Conservation (phyloP, 2,329 filamentous ascomycete species). For the Pyrenochaeta sp. region DNA sequence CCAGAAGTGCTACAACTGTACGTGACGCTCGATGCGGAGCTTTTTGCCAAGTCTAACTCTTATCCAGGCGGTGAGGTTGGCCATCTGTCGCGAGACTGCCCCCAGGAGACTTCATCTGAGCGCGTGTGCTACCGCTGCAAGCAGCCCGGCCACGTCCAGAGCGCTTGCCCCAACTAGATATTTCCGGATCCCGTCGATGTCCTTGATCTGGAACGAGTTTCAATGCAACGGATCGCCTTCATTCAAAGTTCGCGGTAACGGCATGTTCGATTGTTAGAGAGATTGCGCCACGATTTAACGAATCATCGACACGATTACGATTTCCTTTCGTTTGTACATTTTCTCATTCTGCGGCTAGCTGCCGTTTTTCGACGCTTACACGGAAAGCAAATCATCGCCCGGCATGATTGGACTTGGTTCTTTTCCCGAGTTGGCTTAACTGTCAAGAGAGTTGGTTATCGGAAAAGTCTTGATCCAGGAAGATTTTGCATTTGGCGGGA, state of each 20-base stretch:
- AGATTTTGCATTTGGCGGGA: slow-evolving; percentile 46
- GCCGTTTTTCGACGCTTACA: slow-evolving; percentile 49
- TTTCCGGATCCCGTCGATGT: slow-evolving; percentile 36
- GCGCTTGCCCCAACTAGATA: slow-evolving; percentile 84
- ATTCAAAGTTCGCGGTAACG: slow-evolving; percentile 23
- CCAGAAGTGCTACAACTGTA: slow-evolving; percentile 99
- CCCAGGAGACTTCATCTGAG: slow-evolving; percentile 87
- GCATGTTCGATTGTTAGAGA: slow-evolving; percentile 40
- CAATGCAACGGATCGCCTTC: slow-evolving; percentile 32
- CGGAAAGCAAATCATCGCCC: slow-evolving; percentile 50
- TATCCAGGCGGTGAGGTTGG: slow-evolving; percentile 78
- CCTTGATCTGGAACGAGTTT: slow-evolving; percentile 41
- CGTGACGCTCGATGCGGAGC: slow-evolving; percentile 35
- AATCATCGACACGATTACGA: slow-evolving; percentile 47
- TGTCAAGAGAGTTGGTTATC: slow-evolving; percentile 46
- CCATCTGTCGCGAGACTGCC: slow-evolving; percentile 95
- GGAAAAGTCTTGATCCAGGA: slow-evolving; percentile 46
- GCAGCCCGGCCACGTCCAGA: slow-evolving; percentile 89
- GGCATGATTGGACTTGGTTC: slow-evolving; percentile 48
- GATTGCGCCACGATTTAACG: slow-evolving; percentile 38
- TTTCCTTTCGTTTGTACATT: slow-evolving; percentile 50
- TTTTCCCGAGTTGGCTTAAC: slow-evolving; percentile 43
- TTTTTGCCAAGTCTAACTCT: slow-evolving; percentile 31
- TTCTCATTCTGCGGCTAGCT: slow-evolving; percentile 50
- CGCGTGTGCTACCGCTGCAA: slow-evolving; percentile 99